Evolutionary conservation across 495 filamentous ascomycete species (phyloP), one percentile per base, ranked within the genome.

Genomic region (Apodospora peruviana): DNA sequence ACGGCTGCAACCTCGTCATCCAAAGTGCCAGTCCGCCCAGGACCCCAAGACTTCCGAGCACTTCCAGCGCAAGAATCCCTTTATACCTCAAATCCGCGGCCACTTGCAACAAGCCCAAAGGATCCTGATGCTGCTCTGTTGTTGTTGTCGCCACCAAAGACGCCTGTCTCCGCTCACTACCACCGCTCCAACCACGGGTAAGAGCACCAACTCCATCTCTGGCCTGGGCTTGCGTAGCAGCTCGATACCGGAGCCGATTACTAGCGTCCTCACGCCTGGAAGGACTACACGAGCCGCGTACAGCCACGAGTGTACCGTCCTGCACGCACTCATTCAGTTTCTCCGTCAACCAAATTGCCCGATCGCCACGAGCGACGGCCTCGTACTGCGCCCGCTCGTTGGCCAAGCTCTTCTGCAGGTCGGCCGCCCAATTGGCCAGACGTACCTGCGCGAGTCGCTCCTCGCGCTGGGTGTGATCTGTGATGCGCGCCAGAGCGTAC

Each of bases 371-470:
- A 7, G 84, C 80, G 1, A 94, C 72, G 2, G 78, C 69, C 37
- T 87, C 83, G 50, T 88, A 95, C 60, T 86, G 73, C 19, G 83
- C 80, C 9, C 88, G 82, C 64, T 98, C 91, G 36, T 88, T 85
- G 20, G 84, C 78, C 4, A 95, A 69, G 55, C 86, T 90, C 40
- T 80, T 83, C 59, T 96, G 91, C 0, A 98, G 76, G 59, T 96
- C 89, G 1, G 82, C 77, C 9, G 91, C 91, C 93, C 93, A 98
- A 58, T 90, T 87, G 5, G 85, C 86, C 11, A 96, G 74, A 17
- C 86, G 78, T 20, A 95, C 77, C 57, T 89, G 87, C 3, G 88
- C 85, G n/a, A 87, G 68, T 10, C 73, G 75, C 53, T 91, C 83
- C 64, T 93, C 83, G 23, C 79, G 74, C 43, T 85, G 81, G 2